A percentile compares a stretch with the other conserved stretches of the same genome.
phyloP scores from a whole-genome alignment of 306 rosid species.

The Castanea sativa region DNA sequence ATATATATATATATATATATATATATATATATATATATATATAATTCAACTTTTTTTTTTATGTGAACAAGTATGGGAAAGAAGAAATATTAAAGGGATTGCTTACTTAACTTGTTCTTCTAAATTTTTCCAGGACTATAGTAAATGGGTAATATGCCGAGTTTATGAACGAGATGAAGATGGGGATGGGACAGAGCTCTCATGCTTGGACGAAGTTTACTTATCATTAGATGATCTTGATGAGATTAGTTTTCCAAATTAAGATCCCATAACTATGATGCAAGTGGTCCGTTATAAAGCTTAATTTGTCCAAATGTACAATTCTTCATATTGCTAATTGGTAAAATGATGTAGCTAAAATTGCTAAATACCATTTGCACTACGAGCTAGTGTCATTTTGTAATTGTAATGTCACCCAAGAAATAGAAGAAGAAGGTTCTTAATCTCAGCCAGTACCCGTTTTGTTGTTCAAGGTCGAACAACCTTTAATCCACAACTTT shows the following conservation, averaged over 20 bases:
- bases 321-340: not conserved
- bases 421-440: not conserved
- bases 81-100: not conserved
- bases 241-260: conserved; percentile 84
- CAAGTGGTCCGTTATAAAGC: conserved; percentile 24
- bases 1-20: no score
- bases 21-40: no score
- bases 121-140: conserved; percentile 44
- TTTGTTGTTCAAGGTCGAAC: not conserved
- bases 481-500: not conserved
- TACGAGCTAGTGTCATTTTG: not conserved
- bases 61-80: not conserved
- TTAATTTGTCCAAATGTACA: conserved; percentile 36
- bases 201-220: conserved; percentile 96
- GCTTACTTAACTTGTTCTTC: not conserved
- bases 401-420: not conserved
- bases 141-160: conserved; percentile 70
- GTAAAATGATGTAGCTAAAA: not conserved
- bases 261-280: conserved; percentile 9
- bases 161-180: conserved; percentile 55
- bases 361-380: not conserved
- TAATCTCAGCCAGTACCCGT: not conserved
- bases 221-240: conserved; percentile 93
- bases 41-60: not conserved
- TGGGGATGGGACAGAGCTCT: conserved; percentile 69